Conservation (phyloP, 2,329 filamentous ascomycete species). For the Zopfia rhizophila region DNA sequence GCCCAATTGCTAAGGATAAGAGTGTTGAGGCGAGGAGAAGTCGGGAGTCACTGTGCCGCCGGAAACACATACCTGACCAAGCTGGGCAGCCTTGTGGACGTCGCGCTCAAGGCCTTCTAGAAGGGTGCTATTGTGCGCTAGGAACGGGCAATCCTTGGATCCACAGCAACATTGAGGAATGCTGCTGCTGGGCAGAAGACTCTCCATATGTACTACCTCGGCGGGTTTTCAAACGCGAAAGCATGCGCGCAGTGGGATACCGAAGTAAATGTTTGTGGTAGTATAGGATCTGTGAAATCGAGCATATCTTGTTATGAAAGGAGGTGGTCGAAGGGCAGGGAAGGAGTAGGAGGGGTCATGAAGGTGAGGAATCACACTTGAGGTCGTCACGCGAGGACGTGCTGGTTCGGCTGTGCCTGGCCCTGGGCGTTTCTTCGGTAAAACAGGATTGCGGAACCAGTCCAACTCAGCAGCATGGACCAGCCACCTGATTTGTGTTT, state of each 20-base stretch:
- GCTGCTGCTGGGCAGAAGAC: slow-evolving; percentile 23
- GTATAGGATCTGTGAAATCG: not conserved
- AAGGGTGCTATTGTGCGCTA: slow-evolving; percentile 81
- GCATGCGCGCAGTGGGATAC: not conserved
- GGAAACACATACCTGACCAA: slow-evolving; percentile 83
- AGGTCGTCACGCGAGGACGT: too few species aligned
- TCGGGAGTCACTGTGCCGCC: slow-evolving; percentile 3
- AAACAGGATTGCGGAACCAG: slow-evolving; percentile 11
- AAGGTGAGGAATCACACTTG: too few species aligned
- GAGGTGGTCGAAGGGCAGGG: not conserved
- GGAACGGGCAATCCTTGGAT: slow-evolving; percentile 77
- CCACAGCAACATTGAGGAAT: slow-evolving; percentile 82
- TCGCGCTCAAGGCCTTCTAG: slow-evolving; percentile 87
- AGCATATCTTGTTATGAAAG: too few species aligned
- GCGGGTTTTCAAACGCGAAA: slow-evolving; percentile 28
- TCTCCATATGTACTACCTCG: slow-evolving; percentile 19
- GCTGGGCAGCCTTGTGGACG: slow-evolving; percentile 83
- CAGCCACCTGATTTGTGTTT: slow-evolving; percentile 16
- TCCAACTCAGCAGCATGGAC: slow-evolving; percentile 1
- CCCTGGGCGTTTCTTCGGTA: not conserved
- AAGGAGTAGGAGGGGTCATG: not conserved
- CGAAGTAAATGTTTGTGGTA: not conserved
- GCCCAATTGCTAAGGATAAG: slow-evolving; percentile 29
- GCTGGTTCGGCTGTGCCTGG: not conserved
- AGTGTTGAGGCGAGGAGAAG: slow-evolving; percentile 20